These are phyloP conservation scores for Linnemannia zychae DNA, from an alignment of 192 early-diverging fungal species.

Conservation along the genomic window DNA sequence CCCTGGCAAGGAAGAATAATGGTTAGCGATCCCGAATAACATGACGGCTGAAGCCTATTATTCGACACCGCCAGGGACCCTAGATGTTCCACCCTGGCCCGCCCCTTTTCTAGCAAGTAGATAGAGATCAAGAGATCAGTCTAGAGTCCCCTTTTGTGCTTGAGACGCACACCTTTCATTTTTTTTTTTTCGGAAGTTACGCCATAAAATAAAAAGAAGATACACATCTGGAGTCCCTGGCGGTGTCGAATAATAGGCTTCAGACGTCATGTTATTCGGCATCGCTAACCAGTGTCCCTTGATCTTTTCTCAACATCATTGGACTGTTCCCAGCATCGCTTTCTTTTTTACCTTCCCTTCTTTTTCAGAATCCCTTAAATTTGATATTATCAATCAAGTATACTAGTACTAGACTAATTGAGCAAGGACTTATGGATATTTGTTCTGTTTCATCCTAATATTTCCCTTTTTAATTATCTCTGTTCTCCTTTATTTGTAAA, in stretches of 20 bases:
- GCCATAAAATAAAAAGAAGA: background rate
- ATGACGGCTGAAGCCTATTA: conserved; percentile 19
- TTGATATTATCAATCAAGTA: no score
- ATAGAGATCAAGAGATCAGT: background rate
- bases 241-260: conserved; percentile 16
- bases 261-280: conserved; percentile 13
- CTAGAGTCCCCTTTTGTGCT: conserved; percentile 1
- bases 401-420: no score
- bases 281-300: conserved; percentile 10
- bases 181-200: background rate
- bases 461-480: no score
- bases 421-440: no score
- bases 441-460: conserved; percentile 7
- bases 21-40: conserved; percentile 8
- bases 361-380: no score
- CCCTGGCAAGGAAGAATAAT: conserved; percentile 20
- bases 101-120: background rate
- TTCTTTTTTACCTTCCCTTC: no score
- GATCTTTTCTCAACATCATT: no score
- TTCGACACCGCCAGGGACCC: conserved; percentile 7
- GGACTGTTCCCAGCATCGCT: no score
- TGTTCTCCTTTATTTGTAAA: no score
- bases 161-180: no score
- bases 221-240: background rate
- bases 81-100: background rate